phyloP scores from a whole-genome alignment of 257 asterid species.

The Jasminum sambac region DNA sequence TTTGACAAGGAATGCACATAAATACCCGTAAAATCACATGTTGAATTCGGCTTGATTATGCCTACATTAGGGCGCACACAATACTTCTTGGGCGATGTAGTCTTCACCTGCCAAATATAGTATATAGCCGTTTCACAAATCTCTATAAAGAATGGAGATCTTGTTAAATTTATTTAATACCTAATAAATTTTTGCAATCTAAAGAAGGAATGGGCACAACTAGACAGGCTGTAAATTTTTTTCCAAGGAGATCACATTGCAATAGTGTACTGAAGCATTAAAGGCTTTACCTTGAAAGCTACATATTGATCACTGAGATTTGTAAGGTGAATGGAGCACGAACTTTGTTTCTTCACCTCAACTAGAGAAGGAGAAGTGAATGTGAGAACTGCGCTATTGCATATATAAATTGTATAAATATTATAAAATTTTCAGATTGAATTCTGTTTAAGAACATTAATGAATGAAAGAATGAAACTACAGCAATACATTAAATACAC shows the following conservation, averaged over 20 bases:
- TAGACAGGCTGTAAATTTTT: too few species aligned
- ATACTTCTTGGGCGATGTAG: conserved; percentile 91
- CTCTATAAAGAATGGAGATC: neutral
- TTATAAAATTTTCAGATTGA: conserved; percentile 3
- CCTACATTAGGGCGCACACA: conserved; percentile 89
- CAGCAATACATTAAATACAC: neutral
- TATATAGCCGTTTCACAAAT: conserved; percentile 7
- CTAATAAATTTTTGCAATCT: neutral
- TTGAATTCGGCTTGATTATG: conserved; percentile 74
- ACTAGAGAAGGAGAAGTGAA: conserved; percentile 42
- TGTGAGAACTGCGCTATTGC: conserved; percentile 22
- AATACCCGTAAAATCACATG: conserved; percentile 72
- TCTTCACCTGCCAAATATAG: conserved; percentile 67
- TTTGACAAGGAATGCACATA: conserved; percentile 11
- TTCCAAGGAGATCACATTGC: conserved; percentile 5
- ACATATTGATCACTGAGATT: conserved; percentile 77
- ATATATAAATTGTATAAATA: conserved; percentile 6
- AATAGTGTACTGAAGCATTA: conserved; percentile 18
- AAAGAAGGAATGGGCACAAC: neutral
- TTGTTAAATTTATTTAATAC: neutral
- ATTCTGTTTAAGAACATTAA: conserved; percentile 15
- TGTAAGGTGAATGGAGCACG: conserved; percentile 59
- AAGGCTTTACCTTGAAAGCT: conserved; percentile 76
- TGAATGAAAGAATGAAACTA: neutral
- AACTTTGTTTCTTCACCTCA: conserved; percentile 85